Conservation (phyloP, 306 rosid species). For the Casuarina glauca region DNA sequence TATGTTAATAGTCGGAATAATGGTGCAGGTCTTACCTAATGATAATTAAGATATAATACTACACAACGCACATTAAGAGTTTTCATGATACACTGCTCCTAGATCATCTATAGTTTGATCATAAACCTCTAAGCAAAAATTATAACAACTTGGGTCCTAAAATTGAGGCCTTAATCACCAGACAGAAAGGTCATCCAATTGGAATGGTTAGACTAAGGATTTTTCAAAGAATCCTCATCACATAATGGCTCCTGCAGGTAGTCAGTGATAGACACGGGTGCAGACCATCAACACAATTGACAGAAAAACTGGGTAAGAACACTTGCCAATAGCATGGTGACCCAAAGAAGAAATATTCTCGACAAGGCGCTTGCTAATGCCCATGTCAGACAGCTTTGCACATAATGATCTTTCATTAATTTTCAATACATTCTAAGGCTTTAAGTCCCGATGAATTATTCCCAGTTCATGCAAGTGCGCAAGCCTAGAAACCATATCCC, state of each 20-base stretch:
- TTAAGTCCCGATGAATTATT: constrained; percentile 87
- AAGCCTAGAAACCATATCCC: constrained; percentile 77
- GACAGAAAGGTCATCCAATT: not conserved
- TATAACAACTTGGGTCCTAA: not conserved
- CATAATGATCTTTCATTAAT: constrained; percentile 52
- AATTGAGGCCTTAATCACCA: not conserved
- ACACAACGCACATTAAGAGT: not conserved
- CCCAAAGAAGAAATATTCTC: constrained; percentile 80
- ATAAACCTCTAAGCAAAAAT: not conserved
- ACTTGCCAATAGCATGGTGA: constrained; percentile 71
- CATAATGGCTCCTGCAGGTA: not conserved
- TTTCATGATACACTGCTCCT: not conserved
- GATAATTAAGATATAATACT: not conserved
- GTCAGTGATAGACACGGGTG: not conserved
- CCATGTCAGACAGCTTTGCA: constrained; percentile 96
- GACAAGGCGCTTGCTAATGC: constrained; percentile 81
- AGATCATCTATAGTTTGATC: not conserved
- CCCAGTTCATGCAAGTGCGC: constrained; percentile 91
- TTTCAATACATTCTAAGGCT: constrained; percentile 92
- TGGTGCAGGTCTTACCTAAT: not conserved
- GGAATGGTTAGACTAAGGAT: not conserved
- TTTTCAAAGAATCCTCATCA: not conserved
- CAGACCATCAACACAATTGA: not conserved
- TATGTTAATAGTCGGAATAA: not conserved
- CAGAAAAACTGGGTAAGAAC: constrained; percentile 13